phyloP scores from a whole-genome alignment of 208 protist genomes.

The Plasmodiophora brassicae region DNA sequence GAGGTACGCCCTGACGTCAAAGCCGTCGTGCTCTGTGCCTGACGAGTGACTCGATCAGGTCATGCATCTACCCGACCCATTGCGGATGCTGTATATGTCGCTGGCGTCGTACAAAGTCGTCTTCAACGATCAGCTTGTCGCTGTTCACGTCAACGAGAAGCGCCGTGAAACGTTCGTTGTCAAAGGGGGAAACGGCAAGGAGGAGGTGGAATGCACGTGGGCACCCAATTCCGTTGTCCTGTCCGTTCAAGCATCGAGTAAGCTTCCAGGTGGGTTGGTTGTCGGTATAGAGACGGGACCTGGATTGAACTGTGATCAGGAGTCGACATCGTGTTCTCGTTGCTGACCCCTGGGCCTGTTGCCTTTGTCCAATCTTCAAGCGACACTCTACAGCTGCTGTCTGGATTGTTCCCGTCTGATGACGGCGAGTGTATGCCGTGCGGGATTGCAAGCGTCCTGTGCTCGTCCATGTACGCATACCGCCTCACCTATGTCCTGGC shows the following conservation, averaged over 20 bases:
- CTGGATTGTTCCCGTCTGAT: background rate
- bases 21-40: background rate
- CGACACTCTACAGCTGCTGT: background rate
- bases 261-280: too few relatives aligned
- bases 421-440: background rate
- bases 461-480: too few relatives aligned
- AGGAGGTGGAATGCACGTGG: background rate
- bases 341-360: background rate
- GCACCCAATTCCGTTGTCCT: background rate
- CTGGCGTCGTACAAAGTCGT: background rate
- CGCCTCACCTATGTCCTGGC: background rate
- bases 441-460: background rate
- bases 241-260: background rate
- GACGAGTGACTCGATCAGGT: background rate
- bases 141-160: background rate
- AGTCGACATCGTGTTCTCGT: background rate
- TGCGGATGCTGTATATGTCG: background rate
- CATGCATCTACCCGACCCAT: background rate
- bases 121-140: background rate
- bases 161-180: background rate
- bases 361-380: background rate
- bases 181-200: too few relatives aligned
- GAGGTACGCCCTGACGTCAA: background rate
- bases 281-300: too few relatives aligned
- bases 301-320: background rate